Evolutionary conservation across 352 stramenopile species (phyloP).

Genomic region (Pythium apleroticum): DNA sequence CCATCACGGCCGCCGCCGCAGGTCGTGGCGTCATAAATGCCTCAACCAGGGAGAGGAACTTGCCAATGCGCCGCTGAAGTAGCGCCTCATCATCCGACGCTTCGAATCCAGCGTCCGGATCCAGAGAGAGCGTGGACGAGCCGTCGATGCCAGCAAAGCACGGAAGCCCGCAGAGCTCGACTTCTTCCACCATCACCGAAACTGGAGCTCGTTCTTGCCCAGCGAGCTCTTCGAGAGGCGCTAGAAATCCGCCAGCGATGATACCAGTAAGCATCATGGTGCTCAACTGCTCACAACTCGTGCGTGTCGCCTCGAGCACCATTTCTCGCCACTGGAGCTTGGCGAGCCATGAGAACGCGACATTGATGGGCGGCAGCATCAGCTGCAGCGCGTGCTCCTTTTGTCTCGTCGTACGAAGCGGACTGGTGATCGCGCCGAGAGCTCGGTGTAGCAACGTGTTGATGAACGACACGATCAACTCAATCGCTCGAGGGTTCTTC

Average conservation of each 20-base stretch:
- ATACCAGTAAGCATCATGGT: constrained; percentile 25
- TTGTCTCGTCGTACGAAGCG: constrained; percentile 4
- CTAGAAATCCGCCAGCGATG: constrained; percentile 22
- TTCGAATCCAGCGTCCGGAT: neutral
- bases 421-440: constrained; percentile 22
- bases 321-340: constrained; percentile 19
- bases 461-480: constrained; percentile 16
- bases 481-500: constrained; percentile 17
- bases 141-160: constrained; percentile 12
- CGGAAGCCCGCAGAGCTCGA: constrained; percentile 20
- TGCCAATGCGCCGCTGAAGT: constrained; percentile 18
- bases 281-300: constrained; percentile 23
- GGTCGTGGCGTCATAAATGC: constrained; percentile 24
- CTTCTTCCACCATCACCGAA: constrained; percentile 15
- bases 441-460: constrained; percentile 22
- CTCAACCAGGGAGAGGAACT: constrained; percentile 22
- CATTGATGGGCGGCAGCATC: constrained; percentile 22
- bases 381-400: constrained; percentile 22
- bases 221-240: constrained; percentile 18
- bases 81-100: constrained; percentile 16
- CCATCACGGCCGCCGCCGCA: constrained; percentile 14
- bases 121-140: neutral
- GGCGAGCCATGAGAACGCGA: constrained; percentile 20
- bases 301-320: constrained; percentile 14
- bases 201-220: neutral